Conservation (phyloP, 305 asterid species). For the Fraxinus platypoda region DNA sequence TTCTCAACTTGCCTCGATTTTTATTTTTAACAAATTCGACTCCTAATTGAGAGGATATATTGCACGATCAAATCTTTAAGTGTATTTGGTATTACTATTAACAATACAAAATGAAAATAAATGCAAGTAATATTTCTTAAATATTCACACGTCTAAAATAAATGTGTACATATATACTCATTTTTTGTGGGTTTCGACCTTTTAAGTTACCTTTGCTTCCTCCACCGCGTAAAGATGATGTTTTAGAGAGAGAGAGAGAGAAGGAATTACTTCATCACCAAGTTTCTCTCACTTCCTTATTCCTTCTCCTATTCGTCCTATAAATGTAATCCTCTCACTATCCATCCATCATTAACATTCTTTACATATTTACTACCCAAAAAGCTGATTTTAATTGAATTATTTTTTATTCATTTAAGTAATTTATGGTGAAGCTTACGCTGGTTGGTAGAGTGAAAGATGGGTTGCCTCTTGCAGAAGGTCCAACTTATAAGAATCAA, state of each 20-base stretch:
- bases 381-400: not conserved
- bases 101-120: not conserved
- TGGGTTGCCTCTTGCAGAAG: constrained; percentile 57
- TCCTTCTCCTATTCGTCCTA: constrained; percentile 11
- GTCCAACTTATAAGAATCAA: constrained; percentile 38
- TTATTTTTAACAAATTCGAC: no score
- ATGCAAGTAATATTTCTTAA: not conserved
- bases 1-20: not conserved
- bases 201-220: not conserved
- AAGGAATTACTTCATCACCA: constrained; percentile 44
- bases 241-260: constrained; percentile 11
- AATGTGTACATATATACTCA: not conserved
- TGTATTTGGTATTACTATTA: not conserved
- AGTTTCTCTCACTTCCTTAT: constrained; percentile 23
- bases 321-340: not conserved
- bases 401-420: not conserved
- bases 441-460: constrained; percentile 53
- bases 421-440: constrained; percentile 47
- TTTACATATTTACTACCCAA: not conserved
- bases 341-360: not conserved
- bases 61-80: not conserved
- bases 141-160: not conserved
- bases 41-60: no score
- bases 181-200: not conserved
- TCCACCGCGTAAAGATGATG: constrained; percentile 25